A percentile compares a stretch with the other conserved stretches of the same genome.
Evolutionary conservation across 345 rosid genomes (phyloP).

Genomic region (Balakata baccata): DNA sequence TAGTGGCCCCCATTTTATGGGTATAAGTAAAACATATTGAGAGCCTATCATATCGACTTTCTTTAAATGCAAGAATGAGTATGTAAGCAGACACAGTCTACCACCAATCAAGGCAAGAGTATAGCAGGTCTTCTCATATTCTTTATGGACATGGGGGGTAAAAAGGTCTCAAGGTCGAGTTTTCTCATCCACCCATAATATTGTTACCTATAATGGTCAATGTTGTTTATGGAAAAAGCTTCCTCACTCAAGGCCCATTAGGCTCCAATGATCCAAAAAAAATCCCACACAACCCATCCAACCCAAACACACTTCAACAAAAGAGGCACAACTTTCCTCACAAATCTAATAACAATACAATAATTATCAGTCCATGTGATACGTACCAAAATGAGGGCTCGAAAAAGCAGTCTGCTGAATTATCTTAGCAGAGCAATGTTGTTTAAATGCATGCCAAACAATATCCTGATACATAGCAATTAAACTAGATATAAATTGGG

Average conservation of each 20-base stretch:
- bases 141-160: neutral
- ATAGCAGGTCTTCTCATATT: neutral
- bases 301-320: neutral
- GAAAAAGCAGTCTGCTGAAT: slow-evolving; percentile 43
- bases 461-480: slow-evolving; percentile 47
- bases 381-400: slow-evolving; percentile 57
- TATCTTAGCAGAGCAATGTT: slow-evolving; percentile 68
- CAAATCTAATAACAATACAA: neutral
- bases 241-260: no score
- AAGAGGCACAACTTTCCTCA: neutral
- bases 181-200: neutral
- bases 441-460: slow-evolving; percentile 55
- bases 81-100: neutral
- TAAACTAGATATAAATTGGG: neutral
- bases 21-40: no score
- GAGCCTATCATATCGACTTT: no score
- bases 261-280: no score
- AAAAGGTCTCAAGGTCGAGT: neutral
- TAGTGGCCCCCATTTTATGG: no score
- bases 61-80: no score
- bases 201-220: no score
- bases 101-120: neutral
- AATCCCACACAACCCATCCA: neutral
- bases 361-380: neutral
- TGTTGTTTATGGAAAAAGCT: no score